Conservation (phyloP, 1,139 yeast species). For the Saccharomyces pastorianus region DNA sequence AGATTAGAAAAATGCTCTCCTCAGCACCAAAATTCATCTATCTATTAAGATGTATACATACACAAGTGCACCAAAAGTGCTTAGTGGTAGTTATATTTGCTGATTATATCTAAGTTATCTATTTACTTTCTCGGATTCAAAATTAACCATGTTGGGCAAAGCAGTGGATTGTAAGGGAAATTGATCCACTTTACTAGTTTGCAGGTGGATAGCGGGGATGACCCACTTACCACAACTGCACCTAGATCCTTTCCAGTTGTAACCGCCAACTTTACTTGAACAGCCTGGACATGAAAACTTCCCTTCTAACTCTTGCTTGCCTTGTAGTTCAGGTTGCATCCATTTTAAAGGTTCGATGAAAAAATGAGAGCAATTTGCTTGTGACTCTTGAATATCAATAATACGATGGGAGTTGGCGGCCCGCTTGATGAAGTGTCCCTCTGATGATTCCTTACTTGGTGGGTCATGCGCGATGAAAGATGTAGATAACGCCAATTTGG, state of each 20-base stretch:
- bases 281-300: constrained; percentile 82
- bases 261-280: constrained; percentile 74
- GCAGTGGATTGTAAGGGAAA: constrained; percentile 30
- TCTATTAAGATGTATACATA: background rate
- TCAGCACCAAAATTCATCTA: background rate
- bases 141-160: constrained; percentile 24
- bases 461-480: constrained; percentile 52
- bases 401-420: constrained; percentile 55
- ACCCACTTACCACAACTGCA: constrained; percentile 97
- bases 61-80: background rate
- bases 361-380: constrained; percentile 69
- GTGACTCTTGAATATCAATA: constrained; percentile 46
- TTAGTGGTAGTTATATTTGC: background rate
- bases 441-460: constrained; percentile 54
- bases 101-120: background rate
- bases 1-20: background rate
- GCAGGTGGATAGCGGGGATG: constrained; percentile 82
- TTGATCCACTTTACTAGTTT: constrained; percentile 71
- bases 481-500: constrained; percentile 39
- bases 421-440: constrained; percentile 53
- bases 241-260: constrained; percentile 89
- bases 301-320: constrained; percentile 66
- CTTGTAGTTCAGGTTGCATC: constrained; percentile 75
- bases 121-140: constrained; percentile 9
- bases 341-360: constrained; percentile 80